Evolutionary conservation across 2,329 filamentous ascomycete genomes (phyloP).

Genomic region (Aureobasidium sp.): DNA sequence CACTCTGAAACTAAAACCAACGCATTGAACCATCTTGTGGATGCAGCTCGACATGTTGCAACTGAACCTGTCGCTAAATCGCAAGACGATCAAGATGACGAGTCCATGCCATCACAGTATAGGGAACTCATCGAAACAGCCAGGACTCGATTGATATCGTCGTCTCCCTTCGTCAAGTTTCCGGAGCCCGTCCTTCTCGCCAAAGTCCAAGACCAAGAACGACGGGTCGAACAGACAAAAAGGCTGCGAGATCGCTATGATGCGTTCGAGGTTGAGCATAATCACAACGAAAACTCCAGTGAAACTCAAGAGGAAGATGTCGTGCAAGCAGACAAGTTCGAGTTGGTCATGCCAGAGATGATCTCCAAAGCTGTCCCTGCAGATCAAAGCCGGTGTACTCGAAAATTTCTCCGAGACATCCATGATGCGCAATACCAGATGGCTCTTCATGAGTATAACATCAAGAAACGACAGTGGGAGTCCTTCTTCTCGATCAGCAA

Average conservation of each 20-base stretch:
- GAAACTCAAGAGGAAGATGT: conserved; percentile 29
- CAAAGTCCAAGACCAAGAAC: conserved; percentile 84
- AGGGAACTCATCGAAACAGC: conserved; percentile 92
- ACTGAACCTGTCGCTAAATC: not conserved
- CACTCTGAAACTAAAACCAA: not conserved
- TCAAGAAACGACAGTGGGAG: conserved; percentile 93
- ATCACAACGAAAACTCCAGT: conserved; percentile 36
- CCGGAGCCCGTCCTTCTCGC: conserved; percentile 88
- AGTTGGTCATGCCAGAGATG: conserved; percentile 92
- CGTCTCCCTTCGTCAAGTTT: conserved; percentile 94
- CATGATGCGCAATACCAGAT: conserved; percentile 97
- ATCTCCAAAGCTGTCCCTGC: conserved; percentile 77
- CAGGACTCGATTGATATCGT: conserved; percentile 85
- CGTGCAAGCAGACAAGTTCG: conserved; percentile 52
- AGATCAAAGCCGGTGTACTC: conserved; percentile 81
- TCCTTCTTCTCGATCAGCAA: conserved; percentile 86
- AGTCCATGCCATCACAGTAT: conserved; percentile 69
- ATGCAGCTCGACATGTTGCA: conserved; percentile 11
- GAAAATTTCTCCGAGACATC: conserved; percentile 88
- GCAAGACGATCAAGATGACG: conserved; percentile 32
- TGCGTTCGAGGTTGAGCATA: conserved; percentile 38
- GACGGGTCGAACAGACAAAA: conserved; percentile 73
- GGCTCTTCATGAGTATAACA: conserved; percentile 86
- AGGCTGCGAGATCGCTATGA: conserved; percentile 67
- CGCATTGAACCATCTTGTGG: conserved; percentile 12